A percentile compares a stretch with the other conserved stretches of the same genome.
Evolutionary conservation across 495 filamentous ascomycete genomes (phyloP).

Genomic region (Terfezia boudieri): DNA sequence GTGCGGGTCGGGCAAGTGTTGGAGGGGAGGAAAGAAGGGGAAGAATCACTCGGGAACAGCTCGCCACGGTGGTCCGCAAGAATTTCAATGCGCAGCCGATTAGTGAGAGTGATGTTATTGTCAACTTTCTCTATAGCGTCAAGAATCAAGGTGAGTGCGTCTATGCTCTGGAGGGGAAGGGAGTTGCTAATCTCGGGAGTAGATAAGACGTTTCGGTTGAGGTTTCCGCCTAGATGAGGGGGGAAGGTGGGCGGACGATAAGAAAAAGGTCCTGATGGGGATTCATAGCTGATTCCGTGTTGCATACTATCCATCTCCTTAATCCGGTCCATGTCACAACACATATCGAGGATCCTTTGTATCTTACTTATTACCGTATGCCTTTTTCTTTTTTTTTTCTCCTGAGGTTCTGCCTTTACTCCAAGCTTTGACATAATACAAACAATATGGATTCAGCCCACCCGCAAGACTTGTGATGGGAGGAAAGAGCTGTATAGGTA

Average conservation of each 20-base stretch:
- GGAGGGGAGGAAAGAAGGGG: constrained; percentile 30
- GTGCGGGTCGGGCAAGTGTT: constrained; percentile 28
- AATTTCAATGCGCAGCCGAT: constrained; percentile 75
- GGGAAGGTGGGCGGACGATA: not conserved
- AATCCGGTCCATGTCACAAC: too few species aligned
- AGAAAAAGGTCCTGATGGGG: too few species aligned
- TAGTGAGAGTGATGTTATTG: constrained; percentile 70
- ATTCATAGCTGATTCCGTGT: too few species aligned
- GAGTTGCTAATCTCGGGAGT: not conserved
- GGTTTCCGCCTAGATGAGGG: constrained; percentile 8
- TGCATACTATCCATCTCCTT: too few species aligned
- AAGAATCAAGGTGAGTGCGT: constrained; percentile 31
- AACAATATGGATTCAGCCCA: too few species aligned
- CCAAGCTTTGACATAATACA: too few species aligned
- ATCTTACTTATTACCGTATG: too few species aligned
- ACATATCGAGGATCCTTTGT: too few species aligned
- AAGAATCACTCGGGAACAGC: constrained; percentile 37
- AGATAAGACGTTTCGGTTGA: constrained; percentile 19
- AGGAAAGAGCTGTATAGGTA: too few species aligned
- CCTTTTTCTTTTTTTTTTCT: too few species aligned
- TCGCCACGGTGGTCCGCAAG: constrained; percentile 64
- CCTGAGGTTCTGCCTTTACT: too few species aligned
- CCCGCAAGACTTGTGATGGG: too few species aligned
- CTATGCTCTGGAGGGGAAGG: not conserved
- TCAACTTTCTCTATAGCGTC: constrained; percentile 69